Base-by-base conservation (phyloP, 495 filamentous ascomycete species). In the Hypoxylon cercidicola region DNA sequence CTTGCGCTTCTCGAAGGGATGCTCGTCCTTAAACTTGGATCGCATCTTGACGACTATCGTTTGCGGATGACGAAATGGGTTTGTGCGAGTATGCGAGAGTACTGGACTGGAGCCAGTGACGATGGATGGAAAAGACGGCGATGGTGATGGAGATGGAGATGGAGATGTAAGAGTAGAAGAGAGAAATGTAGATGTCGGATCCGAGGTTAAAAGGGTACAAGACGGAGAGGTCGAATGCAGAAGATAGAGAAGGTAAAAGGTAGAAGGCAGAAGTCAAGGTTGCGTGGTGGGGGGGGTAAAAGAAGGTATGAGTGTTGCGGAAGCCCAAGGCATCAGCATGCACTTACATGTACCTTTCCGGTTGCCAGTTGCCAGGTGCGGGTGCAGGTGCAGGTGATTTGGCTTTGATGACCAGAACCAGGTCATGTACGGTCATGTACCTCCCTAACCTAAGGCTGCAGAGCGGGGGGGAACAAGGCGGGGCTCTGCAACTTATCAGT, bases 1-100 rank as follows among this genome's bases (percentile, higher is more conserved):
- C 91, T 97, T 97, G 79, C 90, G 88, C 90, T 99, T 98, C 91
- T 97, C 93, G 78, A 98, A 98, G 75, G 93, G 92, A 82, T 97
- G 95, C 88, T 98, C 95, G 88, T 99, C 95, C 90, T 98, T 99
- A 82, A 98, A 98, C 86, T 97, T 98, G 79, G 90, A 93, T 72
- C 93, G 88, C 93, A 97, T 96, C 63, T 77, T 93, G 83, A 74
- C 50, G 70, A 23, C 45, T 3, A 44, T 28, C 4, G 76, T 44
- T 68, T 39, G 72, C 54, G 44, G 46, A 40, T 53, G 34, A 58
- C n/a, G 39, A 11, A 37, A 41, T 15, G 20, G 9, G 44, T 13
- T 44, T 46, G 19, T 28, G 25, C 7, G 21, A 8, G 21, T 6
- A 10, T 20, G 19, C 7, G 28, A n/a, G 18, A 35, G 44, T 15